Percentiles rank a stretch among this genome's conserved stretches.
These are phyloP conservation scores for Clonostachys byssicola DNA, from an alignment of 2,329 filamentous ascomycete genomes.

Conservation along the genomic window DNA sequence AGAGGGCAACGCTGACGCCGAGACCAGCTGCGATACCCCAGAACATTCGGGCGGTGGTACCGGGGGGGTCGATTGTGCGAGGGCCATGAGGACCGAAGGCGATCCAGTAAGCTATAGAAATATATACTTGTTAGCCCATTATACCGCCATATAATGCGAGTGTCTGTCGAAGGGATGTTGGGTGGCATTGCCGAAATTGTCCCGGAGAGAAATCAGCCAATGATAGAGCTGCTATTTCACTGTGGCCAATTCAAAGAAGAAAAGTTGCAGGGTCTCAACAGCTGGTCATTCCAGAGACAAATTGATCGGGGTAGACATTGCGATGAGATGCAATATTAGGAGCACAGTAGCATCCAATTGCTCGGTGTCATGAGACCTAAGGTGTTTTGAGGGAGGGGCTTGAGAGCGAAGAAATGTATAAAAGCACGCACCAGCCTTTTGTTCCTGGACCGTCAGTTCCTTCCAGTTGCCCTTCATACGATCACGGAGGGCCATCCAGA, in stretches of 20 bases:
- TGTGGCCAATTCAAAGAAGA: no score
- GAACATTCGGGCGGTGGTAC: conserved; percentile 77
- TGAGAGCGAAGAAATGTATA: neutral
- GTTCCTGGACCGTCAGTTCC: conserved; percentile 92
- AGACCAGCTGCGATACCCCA: conserved; percentile 69
- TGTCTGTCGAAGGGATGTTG: neutral
- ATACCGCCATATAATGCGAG: neutral
- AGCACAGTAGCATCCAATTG: no score
- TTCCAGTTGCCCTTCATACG: conserved; percentile 98
- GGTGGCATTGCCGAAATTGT: neutral
- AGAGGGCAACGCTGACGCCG: conserved; percentile 63
- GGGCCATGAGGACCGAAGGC: conserved; percentile 96
- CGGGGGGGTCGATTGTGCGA: conserved; percentile 76
- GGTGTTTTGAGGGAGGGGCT: no score
- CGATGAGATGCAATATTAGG: no score
- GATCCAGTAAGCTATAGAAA: conserved; percentile 85
- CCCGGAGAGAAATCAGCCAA: no score
- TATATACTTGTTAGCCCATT: conserved; percentile 5
- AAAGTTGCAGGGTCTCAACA: no score
- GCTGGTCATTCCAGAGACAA: no score
- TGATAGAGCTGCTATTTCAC: no score
- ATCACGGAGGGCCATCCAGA: conserved; percentile 98
- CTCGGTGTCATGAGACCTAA: no score
- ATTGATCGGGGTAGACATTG: no score
- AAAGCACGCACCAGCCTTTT: conserved; percentile 88